A percentile compares a stretch with the other conserved stretches of the same genome.
Evolutionary conservation across 768 basidiomycete species (phyloP).

Genomic region (Baorangia bicolor): DNA sequence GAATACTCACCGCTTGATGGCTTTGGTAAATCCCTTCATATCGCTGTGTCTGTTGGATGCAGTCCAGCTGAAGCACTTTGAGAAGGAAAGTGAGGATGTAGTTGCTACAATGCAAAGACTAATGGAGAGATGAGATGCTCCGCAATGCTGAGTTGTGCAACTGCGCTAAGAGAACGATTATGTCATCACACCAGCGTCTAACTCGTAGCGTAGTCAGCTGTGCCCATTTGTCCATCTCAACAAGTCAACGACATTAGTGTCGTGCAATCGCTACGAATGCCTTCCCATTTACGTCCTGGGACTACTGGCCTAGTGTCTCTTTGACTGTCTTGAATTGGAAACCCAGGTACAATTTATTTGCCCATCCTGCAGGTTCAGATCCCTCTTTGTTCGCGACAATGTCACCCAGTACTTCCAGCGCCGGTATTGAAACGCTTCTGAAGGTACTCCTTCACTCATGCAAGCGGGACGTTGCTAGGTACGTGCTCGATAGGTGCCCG

Average conservation of each 20-base stretch:
- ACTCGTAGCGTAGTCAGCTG: too few species aligned
- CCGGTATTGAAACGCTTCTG: not conserved
- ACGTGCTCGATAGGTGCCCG: not conserved
- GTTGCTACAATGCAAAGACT: not conserved
- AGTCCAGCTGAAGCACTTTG: not conserved
- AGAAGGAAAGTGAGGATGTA: not conserved
- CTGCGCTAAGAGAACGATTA: slow-evolving; percentile 9
- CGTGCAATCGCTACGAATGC: too few species aligned
- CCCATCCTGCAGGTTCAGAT: not conserved
- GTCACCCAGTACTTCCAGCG: not conserved
- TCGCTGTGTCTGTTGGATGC: slow-evolving; percentile 11
- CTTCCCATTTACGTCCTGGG: not conserved
- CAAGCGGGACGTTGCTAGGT: not conserved
- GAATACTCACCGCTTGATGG: slow-evolving; percentile 62
- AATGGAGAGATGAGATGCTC: not conserved
- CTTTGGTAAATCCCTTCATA: slow-evolving; percentile 87
- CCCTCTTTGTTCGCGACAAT: not conserved
- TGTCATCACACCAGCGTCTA: slow-evolving; percentile 17
- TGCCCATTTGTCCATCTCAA: too few species aligned
- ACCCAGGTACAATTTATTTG: not conserved
- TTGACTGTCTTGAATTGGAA: not conserved
- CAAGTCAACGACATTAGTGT: too few species aligned
- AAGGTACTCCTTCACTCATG: not conserved
- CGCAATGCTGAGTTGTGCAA: not conserved
- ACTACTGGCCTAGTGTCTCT: not conserved